Conservation (phyloP, 345 rosid genomes). For the thale cress (Arabidopsis thaliana) region DNA sequence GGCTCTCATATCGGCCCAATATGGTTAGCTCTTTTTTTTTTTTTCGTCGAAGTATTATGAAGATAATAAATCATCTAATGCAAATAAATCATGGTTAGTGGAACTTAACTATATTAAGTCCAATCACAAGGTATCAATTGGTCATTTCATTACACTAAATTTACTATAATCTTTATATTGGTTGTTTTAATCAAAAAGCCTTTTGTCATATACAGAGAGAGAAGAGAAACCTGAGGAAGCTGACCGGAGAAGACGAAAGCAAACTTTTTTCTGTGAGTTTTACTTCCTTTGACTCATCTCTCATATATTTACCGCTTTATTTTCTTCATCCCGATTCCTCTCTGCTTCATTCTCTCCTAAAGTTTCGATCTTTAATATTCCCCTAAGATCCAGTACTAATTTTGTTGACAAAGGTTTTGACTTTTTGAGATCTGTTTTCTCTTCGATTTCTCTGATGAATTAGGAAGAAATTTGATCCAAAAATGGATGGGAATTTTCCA, state of each 20-base stretch:
- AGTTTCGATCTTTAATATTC: slow-evolving; percentile 17
- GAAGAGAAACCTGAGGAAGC: slow-evolving; percentile 23
- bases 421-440: slow-evolving; percentile 11
- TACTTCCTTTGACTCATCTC: slow-evolving; percentile 3
- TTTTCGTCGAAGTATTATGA: not conserved
- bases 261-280: slow-evolving; percentile 36
- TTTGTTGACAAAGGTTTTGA: not conserved
- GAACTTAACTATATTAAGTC: slow-evolving; percentile 7
- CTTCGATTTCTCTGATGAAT: not conserved
- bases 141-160: not conserved
- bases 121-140: slow-evolving; percentile 23
- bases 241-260: slow-evolving; percentile 41
- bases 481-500: slow-evolving; percentile 74
- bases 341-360: slow-evolving; percentile 6
- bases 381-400: slow-evolving; percentile 18
- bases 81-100: slow-evolving; percentile 5
- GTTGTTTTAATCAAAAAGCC: not conserved
- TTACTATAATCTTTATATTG: not conserved
- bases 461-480: not conserved
- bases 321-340: not conserved
- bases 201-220: slow-evolving; percentile 34
- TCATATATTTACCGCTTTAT: not conserved
- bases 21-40: not conserved
- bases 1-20: not conserved
- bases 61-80: not conserved